Base-by-base conservation (phyloP, 2,329 filamentous ascomycete genomes). In the Cladosporium halotolerans region DNA sequence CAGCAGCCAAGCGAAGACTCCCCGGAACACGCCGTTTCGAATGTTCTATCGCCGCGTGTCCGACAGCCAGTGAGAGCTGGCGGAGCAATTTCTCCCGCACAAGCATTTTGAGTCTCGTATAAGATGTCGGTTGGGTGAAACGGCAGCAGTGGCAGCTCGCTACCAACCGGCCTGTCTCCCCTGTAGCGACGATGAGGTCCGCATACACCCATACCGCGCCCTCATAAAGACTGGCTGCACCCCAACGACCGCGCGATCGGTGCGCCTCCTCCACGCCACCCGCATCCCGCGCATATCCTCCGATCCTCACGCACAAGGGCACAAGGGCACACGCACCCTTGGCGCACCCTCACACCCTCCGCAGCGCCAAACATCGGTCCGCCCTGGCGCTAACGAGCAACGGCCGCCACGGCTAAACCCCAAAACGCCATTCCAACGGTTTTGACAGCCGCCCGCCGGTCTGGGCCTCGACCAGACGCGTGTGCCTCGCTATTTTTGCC, bases 401-500 rank as follows among this genome's bases (percentile, higher is more conserved):
- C 31, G 14, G 18, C 31, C 31, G 39, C 10, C 40, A 9, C 48
- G 48, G 48, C 48, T 51, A 44, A 18, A 36, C 48, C 48, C 4
- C 23, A 28, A 28, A 28, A 28, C 23, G 23, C 23, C 40, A 31
- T 51, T 51, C 40, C 40, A 44, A 51, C 40, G 48, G 40, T 43
- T 50, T 44, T 51, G 47, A 51, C 40, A 51, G 32, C 39, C 48
- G 48, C 48, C 48, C 48, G 39, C 46, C 46, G 48, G 39, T 51
- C 48, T 51, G 48, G 48, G 39, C 48, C 48, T 51, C 32, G 39
- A 43, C 40, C 48, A 51, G 48, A 51, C 48, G 48, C 48, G 48
- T 51, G 48, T 51, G 43, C 33, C 47, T 33, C 47, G 40, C 48
- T 51, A 51, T 51, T 51, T 51, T 51, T 51, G 48, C 48, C 18